Conservation (phyloP, 805 yeast genomes). For the Yamadazyma philogaea region DNA sequence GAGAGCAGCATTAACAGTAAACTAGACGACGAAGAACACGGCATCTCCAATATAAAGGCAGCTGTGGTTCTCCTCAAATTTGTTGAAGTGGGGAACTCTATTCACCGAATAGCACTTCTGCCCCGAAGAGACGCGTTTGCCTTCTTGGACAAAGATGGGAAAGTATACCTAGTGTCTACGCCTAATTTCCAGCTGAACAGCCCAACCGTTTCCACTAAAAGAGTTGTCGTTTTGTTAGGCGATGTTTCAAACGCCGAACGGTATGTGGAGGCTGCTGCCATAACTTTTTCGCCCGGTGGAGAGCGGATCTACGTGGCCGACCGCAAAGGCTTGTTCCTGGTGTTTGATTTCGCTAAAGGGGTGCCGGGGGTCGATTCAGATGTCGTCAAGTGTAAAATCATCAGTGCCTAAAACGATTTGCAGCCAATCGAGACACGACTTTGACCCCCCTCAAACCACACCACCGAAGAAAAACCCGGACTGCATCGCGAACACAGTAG, state of each 20-base stretch:
- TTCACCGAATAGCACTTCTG: constrained; percentile 70
- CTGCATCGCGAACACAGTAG: too few relatives aligned
- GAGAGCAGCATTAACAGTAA: constrained; percentile 14
- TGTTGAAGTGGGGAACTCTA: constrained; percentile 77
- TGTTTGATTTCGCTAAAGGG: constrained; percentile 88
- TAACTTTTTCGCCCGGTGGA: constrained; percentile 76
- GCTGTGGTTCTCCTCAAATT: constrained; percentile 47
- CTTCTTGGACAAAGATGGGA: constrained; percentile 74
- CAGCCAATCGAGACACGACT: not conserved
- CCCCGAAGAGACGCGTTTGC: constrained; percentile 88
- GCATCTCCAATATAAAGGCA: constrained; percentile 47
- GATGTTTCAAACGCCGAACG: constrained; percentile 76
- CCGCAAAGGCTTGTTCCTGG: constrained; percentile 72
- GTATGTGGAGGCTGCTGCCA: constrained; percentile 71
- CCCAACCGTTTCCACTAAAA: constrained; percentile 22
- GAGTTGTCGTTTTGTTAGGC: constrained; percentile 64
- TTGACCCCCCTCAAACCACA: not conserved
- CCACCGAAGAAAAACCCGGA: too few relatives aligned
- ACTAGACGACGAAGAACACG: constrained; percentile 15
- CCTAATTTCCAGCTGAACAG: constrained; percentile 39
- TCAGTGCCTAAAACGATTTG: constrained; percentile 25
- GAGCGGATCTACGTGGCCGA: constrained; percentile 74
- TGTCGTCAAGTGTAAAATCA: constrained; percentile 63
- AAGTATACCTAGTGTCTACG: constrained; percentile 64
- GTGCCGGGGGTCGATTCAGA: constrained; percentile 64